phyloP scores from a whole-genome alignment of 2,329 filamentous ascomycete genomes.

The Fusarium palustre region DNA sequence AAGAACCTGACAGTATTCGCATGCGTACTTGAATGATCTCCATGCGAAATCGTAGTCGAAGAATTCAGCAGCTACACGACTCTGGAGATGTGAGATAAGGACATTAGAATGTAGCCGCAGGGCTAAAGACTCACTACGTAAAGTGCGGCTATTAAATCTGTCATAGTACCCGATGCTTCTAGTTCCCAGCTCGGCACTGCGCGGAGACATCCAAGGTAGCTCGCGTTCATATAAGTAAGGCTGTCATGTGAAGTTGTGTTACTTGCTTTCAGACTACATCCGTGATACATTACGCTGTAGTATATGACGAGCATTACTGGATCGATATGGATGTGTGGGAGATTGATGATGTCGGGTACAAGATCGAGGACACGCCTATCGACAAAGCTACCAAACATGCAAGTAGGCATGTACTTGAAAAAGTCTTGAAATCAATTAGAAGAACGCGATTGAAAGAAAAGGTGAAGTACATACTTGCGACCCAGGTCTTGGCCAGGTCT shows the following conservation, averaged over 20 bases:
- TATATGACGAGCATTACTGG: constrained; percentile 48
- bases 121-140: constrained; percentile 38
- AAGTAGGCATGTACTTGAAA: constrained; percentile 47
- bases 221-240: constrained; percentile 40
- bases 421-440: constrained; percentile 34
- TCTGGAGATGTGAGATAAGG: constrained; percentile 32
- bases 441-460: not conserved
- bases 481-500: constrained; percentile 47
- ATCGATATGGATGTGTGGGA: constrained; percentile 49
- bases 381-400: constrained; percentile 48
- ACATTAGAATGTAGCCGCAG: fast-evolving
- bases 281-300: constrained; percentile 49
- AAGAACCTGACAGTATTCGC: constrained; percentile 48
- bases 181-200: constrained; percentile 48
- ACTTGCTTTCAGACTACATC: constrained; percentile 41
- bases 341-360: constrained; percentile 47
- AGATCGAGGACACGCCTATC: constrained; percentile 47
- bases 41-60: constrained; percentile 52
- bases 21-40: constrained; percentile 48
- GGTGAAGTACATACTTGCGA: constrained; percentile 38
- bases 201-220: constrained; percentile 49
- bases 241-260: constrained; percentile 28
- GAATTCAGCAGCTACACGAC: constrained; percentile 47
- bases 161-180: constrained; percentile 49
- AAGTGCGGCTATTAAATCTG: constrained; percentile 49